Conservation (phyloP, 768 basidiomycete genomes). For the Lentinula boryana region DNA sequence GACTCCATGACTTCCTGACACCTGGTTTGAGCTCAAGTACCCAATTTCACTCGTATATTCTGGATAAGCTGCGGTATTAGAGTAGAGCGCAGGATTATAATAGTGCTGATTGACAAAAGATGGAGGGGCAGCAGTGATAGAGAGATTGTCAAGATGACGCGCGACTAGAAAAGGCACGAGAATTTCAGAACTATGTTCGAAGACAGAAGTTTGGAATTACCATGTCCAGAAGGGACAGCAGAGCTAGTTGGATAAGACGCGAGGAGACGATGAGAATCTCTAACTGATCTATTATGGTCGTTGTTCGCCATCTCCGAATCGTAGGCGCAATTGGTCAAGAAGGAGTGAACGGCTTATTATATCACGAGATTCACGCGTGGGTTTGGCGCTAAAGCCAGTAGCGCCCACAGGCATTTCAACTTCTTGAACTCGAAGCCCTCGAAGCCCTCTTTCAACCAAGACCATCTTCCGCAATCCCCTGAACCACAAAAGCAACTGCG, state of each 20-base stretch:
- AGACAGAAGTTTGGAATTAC: slow-evolving; percentile 27
- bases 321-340: not conserved
- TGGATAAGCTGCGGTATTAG: slow-evolving; percentile 12
- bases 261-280: slow-evolving; percentile 62
- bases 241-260: slow-evolving; percentile 71
- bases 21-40: slow-evolving; percentile 45
- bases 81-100: slow-evolving; percentile 53
- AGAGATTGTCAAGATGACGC: slow-evolving; percentile 57
- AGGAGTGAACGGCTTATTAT: not conserved
- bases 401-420: too few species aligned
- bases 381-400: too few species aligned
- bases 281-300: slow-evolving; percentile 31
- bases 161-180: slow-evolving; percentile 40
- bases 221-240: slow-evolving; percentile 71
- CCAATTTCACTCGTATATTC: slow-evolving; percentile 62
- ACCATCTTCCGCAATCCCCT: too few species aligned
- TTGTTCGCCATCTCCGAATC: not conserved
- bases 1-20: slow-evolving; percentile 18
- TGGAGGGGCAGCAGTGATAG: slow-evolving; percentile 51
- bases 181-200: slow-evolving; percentile 13
- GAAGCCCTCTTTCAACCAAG: too few species aligned
- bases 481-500: too few species aligned
- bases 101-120: slow-evolving; percentile 58
- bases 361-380: too few species aligned
- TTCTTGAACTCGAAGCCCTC: too few species aligned